Evolutionary conservation across 352 stramenopile genomes (phyloP).

Genomic region (Phytophthora pseudosyringae): DNA sequence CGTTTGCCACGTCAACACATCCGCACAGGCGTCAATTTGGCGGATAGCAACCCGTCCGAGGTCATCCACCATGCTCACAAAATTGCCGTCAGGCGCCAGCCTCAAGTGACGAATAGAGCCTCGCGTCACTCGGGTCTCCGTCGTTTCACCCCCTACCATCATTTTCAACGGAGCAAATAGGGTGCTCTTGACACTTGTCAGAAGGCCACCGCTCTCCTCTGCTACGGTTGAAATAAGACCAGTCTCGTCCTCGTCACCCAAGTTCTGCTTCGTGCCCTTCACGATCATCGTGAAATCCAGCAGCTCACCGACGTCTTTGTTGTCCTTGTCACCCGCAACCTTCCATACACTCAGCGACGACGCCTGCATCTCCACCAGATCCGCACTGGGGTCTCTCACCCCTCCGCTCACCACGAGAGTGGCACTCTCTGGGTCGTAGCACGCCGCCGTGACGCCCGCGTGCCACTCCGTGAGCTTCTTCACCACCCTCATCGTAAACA

Average conservation of each 20-base stretch:
- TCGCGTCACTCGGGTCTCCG: conserved; percentile 17
- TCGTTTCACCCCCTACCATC: conserved; percentile 37
- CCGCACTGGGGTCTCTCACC: conserved; percentile 58
- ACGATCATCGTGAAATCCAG: conserved; percentile 77
- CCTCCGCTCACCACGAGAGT: conserved; percentile 67
- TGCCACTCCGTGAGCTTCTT: conserved; percentile 70
- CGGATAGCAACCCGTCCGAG: conserved; percentile 54
- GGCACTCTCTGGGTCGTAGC: conserved; percentile 42
- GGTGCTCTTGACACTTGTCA: conserved; percentile 35
- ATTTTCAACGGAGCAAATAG: conserved; percentile 50
- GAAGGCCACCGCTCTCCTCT: conserved; percentile 21
- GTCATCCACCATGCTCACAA: conserved; percentile 62
- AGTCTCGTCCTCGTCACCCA: neutral
- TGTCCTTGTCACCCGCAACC: conserved; percentile 35
- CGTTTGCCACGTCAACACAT: conserved; percentile 63
- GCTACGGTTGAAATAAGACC: neutral
- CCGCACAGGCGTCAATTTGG: conserved; percentile 67
- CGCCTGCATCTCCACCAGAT: conserved; percentile 49
- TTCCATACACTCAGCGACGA: conserved; percentile 78
- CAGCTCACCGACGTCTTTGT: conserved; percentile 56
- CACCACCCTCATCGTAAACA: conserved; percentile 50
- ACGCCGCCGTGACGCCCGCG: conserved; percentile 48
- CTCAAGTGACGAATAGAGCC: conserved; percentile 54
- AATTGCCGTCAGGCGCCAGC: conserved; percentile 54
- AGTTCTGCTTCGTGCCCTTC: conserved; percentile 22